These are phyloP conservation scores for Bauhinia variegata DNA, from an alignment of 306 rosid genomes.

Conservation along the genomic window DNA sequence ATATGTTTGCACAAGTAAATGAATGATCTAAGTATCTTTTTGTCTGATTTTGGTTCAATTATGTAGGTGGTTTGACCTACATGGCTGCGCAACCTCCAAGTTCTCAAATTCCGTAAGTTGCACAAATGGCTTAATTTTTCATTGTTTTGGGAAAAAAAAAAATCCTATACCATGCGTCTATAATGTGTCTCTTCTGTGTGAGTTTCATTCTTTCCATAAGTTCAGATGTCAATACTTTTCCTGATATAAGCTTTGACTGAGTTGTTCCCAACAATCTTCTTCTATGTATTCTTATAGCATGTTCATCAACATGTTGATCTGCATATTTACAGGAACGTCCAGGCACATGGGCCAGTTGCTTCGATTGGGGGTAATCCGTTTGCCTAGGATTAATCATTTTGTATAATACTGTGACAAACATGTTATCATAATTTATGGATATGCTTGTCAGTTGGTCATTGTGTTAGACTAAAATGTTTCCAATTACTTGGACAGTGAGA, in stretches of 20 bases:
- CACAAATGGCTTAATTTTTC: neutral
- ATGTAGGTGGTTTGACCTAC: slow-evolving; percentile 70
- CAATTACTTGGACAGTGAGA: slow-evolving; percentile 30
- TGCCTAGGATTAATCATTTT: slow-evolving; percentile 57
- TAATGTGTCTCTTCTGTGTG: neutral
- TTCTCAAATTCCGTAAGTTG: slow-evolving; percentile 74
- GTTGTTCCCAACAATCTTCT: neutral
- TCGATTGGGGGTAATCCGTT: slow-evolving; percentile 88
- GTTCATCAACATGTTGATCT: slow-evolving; percentile 21
- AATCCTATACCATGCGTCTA: neutral
- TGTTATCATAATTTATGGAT: slow-evolving; percentile 20
- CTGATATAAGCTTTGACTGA: slow-evolving; percentile 16
- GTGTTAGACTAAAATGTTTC: slow-evolving; percentile 22
- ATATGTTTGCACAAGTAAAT: slow-evolving; percentile 13
- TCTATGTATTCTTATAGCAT: neutral
- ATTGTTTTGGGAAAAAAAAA: neutral
- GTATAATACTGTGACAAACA: slow-evolving; percentile 6
- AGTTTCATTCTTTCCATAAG: neutral
- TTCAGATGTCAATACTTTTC: too few species aligned
- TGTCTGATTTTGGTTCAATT: slow-evolving; percentile 31
- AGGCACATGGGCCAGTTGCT: slow-evolving; percentile 64
- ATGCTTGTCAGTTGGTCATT: slow-evolving; percentile 15
- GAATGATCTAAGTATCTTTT: slow-evolving; percentile 1
- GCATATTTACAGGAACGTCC: slow-evolving; percentile 61
- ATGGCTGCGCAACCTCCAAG: slow-evolving; percentile 61